Base-by-base conservation (phyloP, 257 asterid species). In the Forsythia viridissima region DNA sequence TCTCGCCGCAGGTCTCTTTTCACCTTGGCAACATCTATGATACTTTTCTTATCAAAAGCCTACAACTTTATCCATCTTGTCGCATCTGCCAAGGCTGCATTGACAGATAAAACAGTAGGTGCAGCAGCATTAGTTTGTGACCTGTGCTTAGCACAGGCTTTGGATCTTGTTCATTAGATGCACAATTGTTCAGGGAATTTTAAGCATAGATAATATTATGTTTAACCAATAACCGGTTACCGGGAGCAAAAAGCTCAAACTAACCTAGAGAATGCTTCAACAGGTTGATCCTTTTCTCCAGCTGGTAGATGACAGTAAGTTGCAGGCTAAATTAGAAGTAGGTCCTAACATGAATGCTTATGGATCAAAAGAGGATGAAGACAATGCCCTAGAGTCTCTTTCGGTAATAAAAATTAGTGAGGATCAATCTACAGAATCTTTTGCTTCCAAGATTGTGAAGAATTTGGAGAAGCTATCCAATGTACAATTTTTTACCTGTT, bases 341-440 rank as follows among this genome's bases (percentile, higher is more conserved):
- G 85, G 84, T 52, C 81, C 71, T 38, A 73, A 34, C 66, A 70
- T 48, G 41, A 90, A 82, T 80, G 82, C 78, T 51, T 90, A 92
- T 78, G 97, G 96, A 65, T 90, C 97, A 57, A 80, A 86, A 80
- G 95, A 90, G 86, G 97, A 92, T 80, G 89, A 90, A n/a, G 96
- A 89, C 76, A 90, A 86, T 78, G 97, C 97, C 67, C 75, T 84
- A 40, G 88, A 85, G 78, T 83, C 90, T 38, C 86, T 92, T 24
- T 83, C 93, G 4, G 78, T 81, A 63, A 81, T 89, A 43, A 78
- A 85, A 76, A 86, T 86, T 71, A 80, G 69, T 8, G 87, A 82
- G 36, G 90, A 92, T 77, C 96, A 85, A 86, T 87, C 96, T 41
- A 85, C 92, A 75, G 92, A 90, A 81, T 77, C 75, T 75, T 87